Conservation (phyloP, 108 stramenopile species). For the Seminavis robusta region DNA sequence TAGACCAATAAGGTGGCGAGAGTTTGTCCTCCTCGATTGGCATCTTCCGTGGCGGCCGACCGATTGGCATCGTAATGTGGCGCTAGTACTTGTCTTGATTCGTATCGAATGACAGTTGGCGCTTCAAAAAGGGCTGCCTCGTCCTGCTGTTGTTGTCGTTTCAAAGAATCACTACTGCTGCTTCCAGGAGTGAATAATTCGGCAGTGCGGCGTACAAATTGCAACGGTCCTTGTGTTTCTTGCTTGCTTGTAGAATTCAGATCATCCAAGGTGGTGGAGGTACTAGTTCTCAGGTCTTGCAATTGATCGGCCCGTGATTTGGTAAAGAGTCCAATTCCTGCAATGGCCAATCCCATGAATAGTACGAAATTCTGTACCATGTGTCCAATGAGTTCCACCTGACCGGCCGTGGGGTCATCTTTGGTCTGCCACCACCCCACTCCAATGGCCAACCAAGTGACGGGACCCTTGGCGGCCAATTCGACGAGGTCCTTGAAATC, state of each 20-base stretch:
- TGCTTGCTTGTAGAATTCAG: conserved; percentile 12
- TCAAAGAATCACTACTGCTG: neutral
- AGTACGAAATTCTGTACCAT: conserved; percentile 55
- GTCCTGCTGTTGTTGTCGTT: neutral
- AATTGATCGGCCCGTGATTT: conserved; percentile 49
- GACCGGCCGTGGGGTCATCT: conserved; percentile 15
- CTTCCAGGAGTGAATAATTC: conserved; percentile 34
- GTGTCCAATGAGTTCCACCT: conserved; percentile 52
- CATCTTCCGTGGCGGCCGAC: conserved; percentile 69
- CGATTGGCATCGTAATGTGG: conserved; percentile 82
- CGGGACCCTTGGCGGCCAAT: conserved; percentile 66
- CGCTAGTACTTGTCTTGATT: conserved; percentile 59
- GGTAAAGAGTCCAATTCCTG: conserved; percentile 41
- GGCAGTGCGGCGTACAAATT: conserved; percentile 52
- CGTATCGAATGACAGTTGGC: conserved; percentile 74
- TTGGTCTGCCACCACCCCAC: conserved; percentile 58
- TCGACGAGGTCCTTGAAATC: conserved; percentile 70
- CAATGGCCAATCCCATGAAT: conserved; percentile 38
- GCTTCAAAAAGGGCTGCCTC: conserved; percentile 67
- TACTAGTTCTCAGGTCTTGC: conserved; percentile 55
- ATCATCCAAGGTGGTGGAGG: conserved; percentile 72
- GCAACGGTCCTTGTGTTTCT: conserved; percentile 43
- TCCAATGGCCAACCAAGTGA: conserved; percentile 60
- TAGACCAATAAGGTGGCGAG: conserved; percentile 75
- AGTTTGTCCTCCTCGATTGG: conserved; percentile 77